Percentiles rank a stretch among this genome's conserved stretches.
phyloP scores from a whole-genome alignment of 352 stramenopile species.

The Phytophthora meadii region DNA sequence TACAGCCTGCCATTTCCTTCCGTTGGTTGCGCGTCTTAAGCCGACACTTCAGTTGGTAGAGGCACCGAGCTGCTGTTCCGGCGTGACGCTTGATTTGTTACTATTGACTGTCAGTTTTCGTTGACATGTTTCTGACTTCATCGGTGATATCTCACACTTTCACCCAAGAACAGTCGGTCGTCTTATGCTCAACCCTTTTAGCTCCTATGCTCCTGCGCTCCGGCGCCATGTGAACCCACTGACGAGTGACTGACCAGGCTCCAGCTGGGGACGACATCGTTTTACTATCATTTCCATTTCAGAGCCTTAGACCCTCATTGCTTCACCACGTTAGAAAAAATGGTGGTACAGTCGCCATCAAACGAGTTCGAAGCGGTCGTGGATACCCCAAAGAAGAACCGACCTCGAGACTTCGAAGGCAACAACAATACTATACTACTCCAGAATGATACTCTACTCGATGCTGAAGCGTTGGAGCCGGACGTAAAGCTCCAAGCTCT shows the following conservation, averaged over 20 bases:
- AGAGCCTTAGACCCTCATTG: not conserved
- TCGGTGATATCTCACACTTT: constrained; percentile 14
- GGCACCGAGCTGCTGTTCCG: no score
- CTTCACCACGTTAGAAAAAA: not conserved
- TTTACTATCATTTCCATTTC: not conserved
- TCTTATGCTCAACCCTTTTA: no score
- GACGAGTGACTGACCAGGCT: not conserved
- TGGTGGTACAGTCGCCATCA: constrained; percentile 20
- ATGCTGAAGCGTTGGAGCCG: constrained; percentile 18
- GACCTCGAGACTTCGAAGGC: constrained; percentile 1
- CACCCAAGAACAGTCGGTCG: not conserved
- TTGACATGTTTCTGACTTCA: not conserved
- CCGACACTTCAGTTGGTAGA: no score
- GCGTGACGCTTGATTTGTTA: no score
- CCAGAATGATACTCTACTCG: constrained; percentile 10
- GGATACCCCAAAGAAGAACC: constrained; percentile 24
- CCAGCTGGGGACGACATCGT: not conserved
- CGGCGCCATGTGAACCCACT: not conserved
- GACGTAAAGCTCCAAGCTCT: constrained; percentile 29
- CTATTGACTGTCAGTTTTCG: no score
- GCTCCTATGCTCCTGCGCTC: no score
- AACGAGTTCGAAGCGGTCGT: constrained; percentile 2
- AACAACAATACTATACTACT: constrained; percentile 13
- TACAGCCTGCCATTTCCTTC: not conserved
- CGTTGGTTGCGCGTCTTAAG: no score